phyloP scores from a whole-genome alignment of 2,329 filamentous ascomycete genomes.

The Dothidotthia symphoricarpi region DNA sequence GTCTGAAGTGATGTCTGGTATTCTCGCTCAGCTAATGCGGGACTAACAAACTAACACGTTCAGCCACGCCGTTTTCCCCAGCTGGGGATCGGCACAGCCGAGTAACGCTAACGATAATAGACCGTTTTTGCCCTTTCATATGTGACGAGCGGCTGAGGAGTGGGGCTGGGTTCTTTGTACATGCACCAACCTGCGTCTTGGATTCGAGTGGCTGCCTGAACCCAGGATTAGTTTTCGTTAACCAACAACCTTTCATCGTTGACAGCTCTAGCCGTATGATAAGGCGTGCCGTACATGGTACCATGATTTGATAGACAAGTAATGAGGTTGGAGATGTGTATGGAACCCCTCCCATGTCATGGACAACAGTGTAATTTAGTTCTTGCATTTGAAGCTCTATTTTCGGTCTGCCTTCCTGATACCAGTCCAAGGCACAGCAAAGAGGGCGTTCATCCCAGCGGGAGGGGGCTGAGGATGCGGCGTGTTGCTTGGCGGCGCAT shows the following conservation, averaged over 20 bases:
- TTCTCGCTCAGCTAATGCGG: not conserved
- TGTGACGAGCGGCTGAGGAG: not conserved
- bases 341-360: not conserved
- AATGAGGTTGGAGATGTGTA: not conserved
- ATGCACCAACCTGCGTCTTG: too few relatives aligned
- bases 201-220: too few relatives aligned
- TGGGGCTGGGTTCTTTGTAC: not conserved
- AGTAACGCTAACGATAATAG: conserved; percentile 8
- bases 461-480: conserved; percentile 15
- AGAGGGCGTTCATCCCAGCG: not conserved
- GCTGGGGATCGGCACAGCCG: conserved; percentile 5
- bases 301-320: too few relatives aligned
- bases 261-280: too few relatives aligned
- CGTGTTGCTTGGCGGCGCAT: conserved; percentile 14
- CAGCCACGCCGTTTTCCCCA: conserved; percentile 10
- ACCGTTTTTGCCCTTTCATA: conserved; percentile 7
- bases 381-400: not conserved
- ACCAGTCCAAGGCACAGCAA: conserved; percentile 1
- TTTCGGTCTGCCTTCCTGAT: not conserved
- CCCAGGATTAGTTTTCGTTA: too few relatives aligned
- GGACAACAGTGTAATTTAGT: not conserved
- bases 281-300: too few relatives aligned
- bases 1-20: not conserved
- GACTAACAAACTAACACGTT: conserved; percentile 1
- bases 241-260: too few relatives aligned